A percentile compares a stretch with the other conserved stretches of the same genome.
phyloP scores from a whole-genome alignment of 2,329 filamentous ascomycete genomes.

The Cladophialophora yegresii region DNA sequence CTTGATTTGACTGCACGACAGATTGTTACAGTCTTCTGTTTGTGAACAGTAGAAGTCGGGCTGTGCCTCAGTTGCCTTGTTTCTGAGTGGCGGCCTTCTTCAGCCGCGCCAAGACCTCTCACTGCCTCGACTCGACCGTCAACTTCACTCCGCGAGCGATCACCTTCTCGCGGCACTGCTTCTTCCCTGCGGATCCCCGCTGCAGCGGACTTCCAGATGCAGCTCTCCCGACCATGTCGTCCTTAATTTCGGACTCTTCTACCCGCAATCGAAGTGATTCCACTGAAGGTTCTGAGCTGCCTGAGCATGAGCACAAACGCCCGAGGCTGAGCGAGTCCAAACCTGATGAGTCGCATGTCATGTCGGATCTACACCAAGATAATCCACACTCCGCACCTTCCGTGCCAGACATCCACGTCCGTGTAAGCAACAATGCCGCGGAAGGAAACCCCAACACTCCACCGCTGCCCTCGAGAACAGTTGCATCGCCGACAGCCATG shows the following conservation, averaged over 20 bases:
- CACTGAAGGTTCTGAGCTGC: constrained; percentile 33
- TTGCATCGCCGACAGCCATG: constrained; percentile 38
- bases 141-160: constrained; percentile 19
- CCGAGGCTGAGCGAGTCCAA: constrained; percentile 35
- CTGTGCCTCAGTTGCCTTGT: constrained; percentile 31
- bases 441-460: constrained; percentile 27
- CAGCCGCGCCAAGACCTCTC: constrained; percentile 31
- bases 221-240: constrained; percentile 31
- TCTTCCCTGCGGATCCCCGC: constrained; percentile 13
- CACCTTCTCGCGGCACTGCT: constrained; percentile 10
- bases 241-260: constrained; percentile 31
- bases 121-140: constrained; percentile 24
- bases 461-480: constrained; percentile 26
- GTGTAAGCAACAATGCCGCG: constrained; percentile 31
- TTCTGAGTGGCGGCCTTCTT: constrained; percentile 23
- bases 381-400: constrained; percentile 25
- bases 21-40: neutral
- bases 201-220: constrained; percentile 26
- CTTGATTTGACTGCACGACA: neutral
- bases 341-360: constrained; percentile 29
- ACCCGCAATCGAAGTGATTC: constrained; percentile 36
- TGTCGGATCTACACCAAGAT: constrained; percentile 29
- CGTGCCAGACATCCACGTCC: constrained; percentile 9
- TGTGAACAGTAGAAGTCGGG: constrained; percentile 5
- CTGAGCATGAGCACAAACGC: constrained; percentile 37